A percentile compares a stretch with the other conserved stretches of the same genome.
phyloP scores from a whole-genome alignment of 495 filamentous ascomycete genomes.

The Sphaerosporella brunnea region DNA sequence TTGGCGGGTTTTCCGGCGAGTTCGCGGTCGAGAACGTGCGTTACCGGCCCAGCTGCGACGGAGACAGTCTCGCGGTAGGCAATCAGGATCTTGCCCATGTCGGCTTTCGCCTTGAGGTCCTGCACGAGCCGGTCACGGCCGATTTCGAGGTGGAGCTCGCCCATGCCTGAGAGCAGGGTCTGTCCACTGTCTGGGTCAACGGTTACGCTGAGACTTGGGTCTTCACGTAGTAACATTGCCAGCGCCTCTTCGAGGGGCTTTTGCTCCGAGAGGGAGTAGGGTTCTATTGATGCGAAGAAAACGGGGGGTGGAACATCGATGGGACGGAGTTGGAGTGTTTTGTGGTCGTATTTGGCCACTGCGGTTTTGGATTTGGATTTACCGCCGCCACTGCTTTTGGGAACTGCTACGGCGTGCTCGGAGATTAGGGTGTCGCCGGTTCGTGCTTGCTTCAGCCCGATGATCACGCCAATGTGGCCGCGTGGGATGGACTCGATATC shows the following conservation, averaged over 20 bases:
- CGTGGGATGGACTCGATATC: slow-evolving; percentile 62
- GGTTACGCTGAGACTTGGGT: slow-evolving; percentile 76
- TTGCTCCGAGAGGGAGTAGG: slow-evolving; percentile 56
- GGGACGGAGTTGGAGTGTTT: slow-evolving; percentile 65
- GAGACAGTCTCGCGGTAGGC: slow-evolving; percentile 74
- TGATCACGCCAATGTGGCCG: slow-evolving; percentile 92
- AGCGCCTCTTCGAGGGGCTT: slow-evolving; percentile 63
- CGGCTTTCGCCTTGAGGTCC: slow-evolving; percentile 74
- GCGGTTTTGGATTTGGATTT: slow-evolving; percentile 8
- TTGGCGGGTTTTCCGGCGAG: slow-evolving; percentile 62
- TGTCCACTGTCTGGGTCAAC: slow-evolving; percentile 83
- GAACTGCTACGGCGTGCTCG: slow-evolving; percentile 5
- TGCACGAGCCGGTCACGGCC: slow-evolving; percentile 71
- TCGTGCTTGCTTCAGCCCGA: slow-evolving; percentile 70
- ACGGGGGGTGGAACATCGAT: slow-evolving; percentile 85
- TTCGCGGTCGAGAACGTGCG: slow-evolving; percentile 52
- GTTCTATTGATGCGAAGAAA: slow-evolving; percentile 86
- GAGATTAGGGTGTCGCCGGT: slow-evolving; percentile 85
- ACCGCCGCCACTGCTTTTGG: background rate
- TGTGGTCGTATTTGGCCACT: slow-evolving; percentile 31
- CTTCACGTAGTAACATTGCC: slow-evolving; percentile 64
- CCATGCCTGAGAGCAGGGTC: slow-evolving; percentile 89
- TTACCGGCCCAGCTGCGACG: slow-evolving; percentile 34
- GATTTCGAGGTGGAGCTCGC: slow-evolving; percentile 93
- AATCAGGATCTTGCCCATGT: slow-evolving; percentile 87